Conservation (phyloP, 805 yeast species). For the Diddensiella caesifluorescens region DNA sequence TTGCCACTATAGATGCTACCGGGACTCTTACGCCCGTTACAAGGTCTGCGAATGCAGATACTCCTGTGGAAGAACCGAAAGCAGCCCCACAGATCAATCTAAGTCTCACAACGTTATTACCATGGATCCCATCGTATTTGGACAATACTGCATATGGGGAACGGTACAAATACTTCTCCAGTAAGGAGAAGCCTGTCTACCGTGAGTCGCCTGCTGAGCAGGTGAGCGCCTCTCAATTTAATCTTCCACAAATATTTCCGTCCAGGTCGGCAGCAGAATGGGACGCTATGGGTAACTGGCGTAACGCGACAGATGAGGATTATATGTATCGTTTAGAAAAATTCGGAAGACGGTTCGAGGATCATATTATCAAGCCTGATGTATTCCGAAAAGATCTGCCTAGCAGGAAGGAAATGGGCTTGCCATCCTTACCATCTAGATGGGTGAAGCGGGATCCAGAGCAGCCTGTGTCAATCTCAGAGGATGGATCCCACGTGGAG, state of each 20-base stretch:
- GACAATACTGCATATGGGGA: slow-evolving; percentile 23
- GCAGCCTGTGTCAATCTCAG: slow-evolving; percentile 11
- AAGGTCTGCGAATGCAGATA: slow-evolving; percentile 1
- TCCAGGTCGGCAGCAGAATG: slow-evolving; percentile 23
- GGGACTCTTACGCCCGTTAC: slow-evolving; percentile 13
- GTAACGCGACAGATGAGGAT: background rate
- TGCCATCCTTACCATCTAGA: slow-evolving; percentile 22
- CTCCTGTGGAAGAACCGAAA: background rate
- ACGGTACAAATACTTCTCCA: slow-evolving; percentile 10
- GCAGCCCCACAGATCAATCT: background rate
- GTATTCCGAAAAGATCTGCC: background rate
- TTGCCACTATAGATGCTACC: slow-evolving; percentile 9
- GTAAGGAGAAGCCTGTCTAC: background rate
- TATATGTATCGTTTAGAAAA: background rate
- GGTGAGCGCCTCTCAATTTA: slow-evolving; percentile 10
- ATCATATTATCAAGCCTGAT: background rate
- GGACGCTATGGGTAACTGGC: slow-evolving; percentile 16
- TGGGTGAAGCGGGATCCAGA: slow-evolving; percentile 20
- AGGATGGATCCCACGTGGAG: slow-evolving; percentile 12
- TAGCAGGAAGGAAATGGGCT: slow-evolving; percentile 16
- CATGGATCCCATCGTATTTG: slow-evolving; percentile 21
- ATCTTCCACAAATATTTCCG: slow-evolving; percentile 24
- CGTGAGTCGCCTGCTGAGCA: slow-evolving; percentile 6
- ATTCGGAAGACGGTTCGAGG: background rate
- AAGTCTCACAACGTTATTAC: background rate